Evolutionary conservation across 495 filamentous ascomycete genomes (phyloP).

Genomic region (Neurospora sp.): DNA sequence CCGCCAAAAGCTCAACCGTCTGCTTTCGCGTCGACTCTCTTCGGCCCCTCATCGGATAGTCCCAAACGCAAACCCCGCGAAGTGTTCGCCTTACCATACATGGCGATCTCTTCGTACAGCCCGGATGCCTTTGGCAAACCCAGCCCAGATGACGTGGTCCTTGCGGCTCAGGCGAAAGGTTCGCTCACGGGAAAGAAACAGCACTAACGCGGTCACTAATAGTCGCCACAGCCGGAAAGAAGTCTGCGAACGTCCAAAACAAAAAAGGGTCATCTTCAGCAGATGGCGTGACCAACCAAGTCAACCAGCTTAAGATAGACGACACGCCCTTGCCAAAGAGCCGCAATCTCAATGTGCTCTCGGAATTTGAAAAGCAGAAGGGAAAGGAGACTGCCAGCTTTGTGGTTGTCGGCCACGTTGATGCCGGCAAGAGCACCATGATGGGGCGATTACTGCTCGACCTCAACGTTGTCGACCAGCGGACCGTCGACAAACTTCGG

Average conservation of each 20-base stretch:
- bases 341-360: constrained; percentile 77
- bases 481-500: constrained; percentile 77
- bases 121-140: constrained; percentile 70
- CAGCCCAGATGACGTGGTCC: constrained; percentile 87
- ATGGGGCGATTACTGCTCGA: constrained; percentile 94
- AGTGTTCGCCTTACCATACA: constrained; percentile 44
- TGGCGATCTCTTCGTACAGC: constrained; percentile 24
- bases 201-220: constrained; percentile 32
- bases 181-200: constrained; percentile 39
- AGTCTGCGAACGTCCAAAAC: constrained; percentile 24
- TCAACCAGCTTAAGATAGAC: constrained; percentile 54
- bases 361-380: constrained; percentile 65
- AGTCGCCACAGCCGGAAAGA: constrained; percentile 36
- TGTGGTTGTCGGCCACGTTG: constrained; percentile 95
- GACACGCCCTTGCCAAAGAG: constrained; percentile 66
- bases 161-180: constrained; percentile 87
- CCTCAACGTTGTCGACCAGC: constrained; percentile 73
- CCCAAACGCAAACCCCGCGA: constrained; percentile 26
- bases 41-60: constrained; percentile 33
- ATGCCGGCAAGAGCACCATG: constrained; percentile 93
- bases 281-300: constrained; percentile 32
- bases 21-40: constrained; percentile 58
- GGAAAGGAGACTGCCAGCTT: constrained; percentile 83
- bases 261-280: constrained; percentile 22
- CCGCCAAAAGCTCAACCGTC: constrained; percentile 38